A percentile compares a stretch with the other conserved stretches of the same genome.
Evolutionary conservation across 164 flowering plant genomes (phyloP).

Genomic region (Aristolochia californica): DNA sequence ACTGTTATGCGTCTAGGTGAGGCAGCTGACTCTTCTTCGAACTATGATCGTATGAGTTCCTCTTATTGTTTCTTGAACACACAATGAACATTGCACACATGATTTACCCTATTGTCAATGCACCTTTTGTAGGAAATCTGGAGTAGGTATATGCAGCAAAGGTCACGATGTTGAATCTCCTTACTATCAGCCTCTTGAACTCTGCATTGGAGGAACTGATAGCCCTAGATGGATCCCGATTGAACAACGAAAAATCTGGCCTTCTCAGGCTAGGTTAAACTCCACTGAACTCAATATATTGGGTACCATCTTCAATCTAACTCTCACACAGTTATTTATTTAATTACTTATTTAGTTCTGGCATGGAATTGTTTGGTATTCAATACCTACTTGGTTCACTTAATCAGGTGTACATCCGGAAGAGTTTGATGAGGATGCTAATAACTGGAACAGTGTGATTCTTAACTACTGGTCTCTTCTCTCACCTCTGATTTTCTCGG

Average conservation of each 20-base stretch:
- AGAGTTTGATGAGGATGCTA: constrained; percentile 55
- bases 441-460: constrained; percentile 49
- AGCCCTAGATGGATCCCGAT: constrained; percentile 88
- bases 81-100: constrained; percentile 1
- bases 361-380: neutral
- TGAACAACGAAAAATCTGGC: constrained; percentile 63
- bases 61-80: neutral
- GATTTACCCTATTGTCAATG: constrained; percentile 6
- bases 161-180: constrained; percentile 78
- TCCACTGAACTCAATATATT: constrained; percentile 51
- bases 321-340: too few species aligned
- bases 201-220: constrained; percentile 80
- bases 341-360: neutral
- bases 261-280: constrained; percentile 54
- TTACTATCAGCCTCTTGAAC: constrained; percentile 72
- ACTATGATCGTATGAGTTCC: neutral
- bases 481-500: constrained; percentile 90
- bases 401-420: constrained; percentile 54
- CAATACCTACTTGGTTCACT: neutral
- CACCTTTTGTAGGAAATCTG: constrained; percentile 51
- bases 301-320: constrained; percentile 30
- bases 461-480: constrained; percentile 89
- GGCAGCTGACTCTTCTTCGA: constrained; percentile 3
- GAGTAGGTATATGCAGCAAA: constrained; percentile 55
- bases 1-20: constrained; percentile 71